Percentiles rank a stretch among this genome's conserved stretches.
These are phyloP conservation scores for Stereum hirsutum DNA, from an alignment of 1,284 basidiomycete genomes.

Conservation along the genomic window DNA sequence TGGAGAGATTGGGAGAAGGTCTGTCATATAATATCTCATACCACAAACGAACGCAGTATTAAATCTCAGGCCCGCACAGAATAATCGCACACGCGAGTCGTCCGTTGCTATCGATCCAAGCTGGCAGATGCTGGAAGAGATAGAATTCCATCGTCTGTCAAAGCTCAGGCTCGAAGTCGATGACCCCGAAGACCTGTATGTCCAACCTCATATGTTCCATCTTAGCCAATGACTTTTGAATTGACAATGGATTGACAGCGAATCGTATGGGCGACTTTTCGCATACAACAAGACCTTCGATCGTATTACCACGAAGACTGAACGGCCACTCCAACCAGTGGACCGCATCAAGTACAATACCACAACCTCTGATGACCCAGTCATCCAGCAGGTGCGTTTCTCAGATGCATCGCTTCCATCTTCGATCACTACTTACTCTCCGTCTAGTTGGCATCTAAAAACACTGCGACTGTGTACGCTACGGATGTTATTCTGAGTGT, in stretches of 20 bases:
- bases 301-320: conserved; percentile 89
- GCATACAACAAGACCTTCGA: conserved; percentile 96
- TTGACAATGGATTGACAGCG: conserved; percentile 34
- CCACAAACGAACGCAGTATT: background rate
- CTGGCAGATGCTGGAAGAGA: conserved; percentile 95
- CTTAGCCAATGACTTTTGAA: conserved; percentile 5
- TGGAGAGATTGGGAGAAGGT: conserved; percentile 97
- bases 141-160: conserved; percentile 90
- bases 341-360: conserved; percentile 98
- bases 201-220: conserved; percentile 10
- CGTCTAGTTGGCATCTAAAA: conserved; percentile 65
- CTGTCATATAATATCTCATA: conserved; percentile 11
- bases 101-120: conserved; percentile 89
- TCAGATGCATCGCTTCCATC: conserved; percentile 2
- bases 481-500: conserved; percentile 95
- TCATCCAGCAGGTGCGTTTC: conserved; percentile 71
- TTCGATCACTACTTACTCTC: background rate
- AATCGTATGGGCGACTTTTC: conserved; percentile 84
- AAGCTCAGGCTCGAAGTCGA: conserved; percentile 93
- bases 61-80: conserved; percentile 32
- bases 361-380: conserved; percentile 94
- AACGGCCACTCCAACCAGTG: conserved; percentile 83
- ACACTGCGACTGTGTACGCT: conserved; percentile 81
- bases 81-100: conserved; percentile 85
- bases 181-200: conserved; percentile 81